Percentiles rank a stretch among this genome's conserved stretches.
Evolutionary conservation across 75 land plant genomes (phyloP).

Genomic region (Selaginella tamariscina): DNA sequence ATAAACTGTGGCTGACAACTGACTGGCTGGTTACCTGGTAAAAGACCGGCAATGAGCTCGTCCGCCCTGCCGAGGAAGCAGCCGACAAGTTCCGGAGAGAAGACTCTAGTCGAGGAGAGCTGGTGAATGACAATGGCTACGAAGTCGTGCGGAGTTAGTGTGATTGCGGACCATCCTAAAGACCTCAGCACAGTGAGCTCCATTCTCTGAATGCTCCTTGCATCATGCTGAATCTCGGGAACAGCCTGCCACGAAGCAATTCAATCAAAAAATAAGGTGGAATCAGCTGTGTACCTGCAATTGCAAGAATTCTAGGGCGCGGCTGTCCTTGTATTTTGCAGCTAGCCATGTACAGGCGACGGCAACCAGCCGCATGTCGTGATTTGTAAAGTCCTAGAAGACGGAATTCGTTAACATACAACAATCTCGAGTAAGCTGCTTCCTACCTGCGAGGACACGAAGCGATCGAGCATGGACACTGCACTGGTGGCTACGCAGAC

Average conservation of each 20-base stretch:
- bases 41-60: constrained; percentile 13
- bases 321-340: constrained; percentile 16
- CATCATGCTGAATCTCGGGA: background rate
- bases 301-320: constrained; percentile 9
- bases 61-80: constrained; percentile 10
- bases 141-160: constrained; percentile 17
- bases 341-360: constrained; percentile 24
- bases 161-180: constrained; percentile 19
- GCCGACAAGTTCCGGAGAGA: constrained; percentile 1
- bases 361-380: constrained; percentile 14
- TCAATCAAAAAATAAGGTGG: background rate
- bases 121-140: constrained; percentile 17
- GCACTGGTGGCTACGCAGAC: constrained; percentile 7
- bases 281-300: constrained; percentile 14
- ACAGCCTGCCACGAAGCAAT: background rate
- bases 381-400: too few species aligned
- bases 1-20: background rate
- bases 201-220: constrained; percentile 15
- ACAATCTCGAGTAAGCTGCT: background rate
- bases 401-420: too few species aligned
- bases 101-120: background rate
- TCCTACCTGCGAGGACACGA: constrained; percentile 12
- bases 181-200: constrained; percentile 18
- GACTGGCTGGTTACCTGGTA: constrained; percentile 14
- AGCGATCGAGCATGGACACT: constrained; percentile 20